phyloP scores from a whole-genome alignment of 257 asterid genomes.

The Lycium ferocissimum region DNA sequence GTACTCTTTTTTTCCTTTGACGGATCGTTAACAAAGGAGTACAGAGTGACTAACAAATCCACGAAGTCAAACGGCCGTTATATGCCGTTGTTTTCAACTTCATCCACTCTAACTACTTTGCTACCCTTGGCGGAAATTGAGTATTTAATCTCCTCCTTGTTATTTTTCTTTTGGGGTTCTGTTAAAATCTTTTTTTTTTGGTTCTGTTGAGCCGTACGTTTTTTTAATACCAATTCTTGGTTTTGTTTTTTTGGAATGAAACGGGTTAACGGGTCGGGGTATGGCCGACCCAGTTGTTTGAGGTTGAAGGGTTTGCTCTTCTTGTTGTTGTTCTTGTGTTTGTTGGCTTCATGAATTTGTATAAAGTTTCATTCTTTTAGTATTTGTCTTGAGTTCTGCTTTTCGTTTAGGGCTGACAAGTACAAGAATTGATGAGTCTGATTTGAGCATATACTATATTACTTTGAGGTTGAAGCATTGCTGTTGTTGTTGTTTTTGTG shows the following conservation, averaged over 20 bases:
- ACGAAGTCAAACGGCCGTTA: too few species aligned
- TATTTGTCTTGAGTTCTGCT: background rate
- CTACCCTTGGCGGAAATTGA: slow-evolving; percentile 95
- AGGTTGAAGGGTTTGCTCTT: background rate
- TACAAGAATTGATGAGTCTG: background rate
- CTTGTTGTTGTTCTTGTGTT: background rate
- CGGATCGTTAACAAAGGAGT: too few species aligned
- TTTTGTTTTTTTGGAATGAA: background rate
- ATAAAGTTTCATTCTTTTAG: background rate
- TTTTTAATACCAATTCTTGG: background rate
- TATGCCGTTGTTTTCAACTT: slow-evolving; percentile 68
- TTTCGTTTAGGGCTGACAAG: background rate
- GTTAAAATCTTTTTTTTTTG: background rate
- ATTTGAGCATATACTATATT: background rate
- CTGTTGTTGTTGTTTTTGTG: background rate
- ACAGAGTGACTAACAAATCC: too few species aligned
- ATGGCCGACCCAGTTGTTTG: background rate
- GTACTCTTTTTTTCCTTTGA: too few species aligned
- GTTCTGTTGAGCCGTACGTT: background rate
- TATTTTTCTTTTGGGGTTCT: background rate
- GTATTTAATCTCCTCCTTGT: slow-evolving; percentile 38
- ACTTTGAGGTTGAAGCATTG: background rate
- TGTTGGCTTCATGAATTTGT: background rate
- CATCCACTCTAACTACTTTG: slow-evolving; percentile 82
- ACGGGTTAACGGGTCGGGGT: background rate